A percentile compares a stretch with the other conserved stretches of the same genome.
phyloP scores from a whole-genome alignment of 2,329 filamentous ascomycete genomes.

The Didymella arachidicola region DNA sequence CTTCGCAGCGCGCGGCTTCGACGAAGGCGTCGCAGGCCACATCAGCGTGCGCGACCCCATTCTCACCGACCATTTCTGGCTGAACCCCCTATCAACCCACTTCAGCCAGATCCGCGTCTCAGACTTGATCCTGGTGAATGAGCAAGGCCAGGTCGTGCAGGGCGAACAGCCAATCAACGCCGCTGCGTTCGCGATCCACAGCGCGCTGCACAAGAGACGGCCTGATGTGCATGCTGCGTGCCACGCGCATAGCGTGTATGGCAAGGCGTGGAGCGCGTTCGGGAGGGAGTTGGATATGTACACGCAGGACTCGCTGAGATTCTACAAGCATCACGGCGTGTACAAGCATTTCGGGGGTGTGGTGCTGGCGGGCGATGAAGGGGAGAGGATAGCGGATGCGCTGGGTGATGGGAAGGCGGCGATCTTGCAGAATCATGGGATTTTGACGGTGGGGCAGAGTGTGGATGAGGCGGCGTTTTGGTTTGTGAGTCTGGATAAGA shows the following conservation, averaged over 20 bases:
- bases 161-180: constrained; percentile 55
- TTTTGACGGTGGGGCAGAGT: constrained; percentile 49
- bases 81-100: constrained; percentile 56
- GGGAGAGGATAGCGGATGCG: constrained; percentile 54
- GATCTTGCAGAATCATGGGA: constrained; percentile 52
- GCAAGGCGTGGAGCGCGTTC: constrained; percentile 58
- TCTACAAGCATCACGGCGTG: constrained; percentile 53
- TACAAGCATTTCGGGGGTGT: constrained; percentile 54
- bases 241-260: constrained; percentile 57
- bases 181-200: constrained; percentile 58
- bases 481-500: constrained; percentile 57
- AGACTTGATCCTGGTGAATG: constrained; percentile 56
- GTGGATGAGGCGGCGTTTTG: constrained; percentile 58
- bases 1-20: constrained; percentile 52
- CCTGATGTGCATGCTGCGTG: constrained; percentile 54
- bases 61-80: constrained; percentile 49
- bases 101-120: constrained; percentile 54
- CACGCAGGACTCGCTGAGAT: constrained; percentile 57
- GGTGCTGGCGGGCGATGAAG: constrained; percentile 54
- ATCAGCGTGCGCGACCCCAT: constrained; percentile 53
- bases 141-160: constrained; percentile 52
- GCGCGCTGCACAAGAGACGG: constrained; percentile 50
- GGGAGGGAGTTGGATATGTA: constrained; percentile 58
- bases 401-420: constrained; percentile 48
- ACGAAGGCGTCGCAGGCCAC: constrained; percentile 56